Conservation (phyloP, 192 early-diverging fungal species). For the Coemansia sp. region DNA sequence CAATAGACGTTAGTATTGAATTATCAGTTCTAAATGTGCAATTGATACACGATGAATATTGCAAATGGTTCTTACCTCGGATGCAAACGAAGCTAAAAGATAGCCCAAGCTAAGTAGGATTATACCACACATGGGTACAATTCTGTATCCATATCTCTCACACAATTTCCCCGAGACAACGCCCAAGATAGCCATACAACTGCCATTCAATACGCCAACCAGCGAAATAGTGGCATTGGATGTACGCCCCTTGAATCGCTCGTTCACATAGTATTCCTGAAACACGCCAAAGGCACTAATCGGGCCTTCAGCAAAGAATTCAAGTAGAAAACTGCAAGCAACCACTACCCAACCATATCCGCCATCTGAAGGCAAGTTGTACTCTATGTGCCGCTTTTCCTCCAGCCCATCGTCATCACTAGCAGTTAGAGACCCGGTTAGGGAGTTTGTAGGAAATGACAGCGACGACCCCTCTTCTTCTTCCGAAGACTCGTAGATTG, state of each 20-base stretch:
- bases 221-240: slow-evolving; percentile 55
- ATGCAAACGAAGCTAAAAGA: slow-evolving; percentile 53
- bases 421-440: slow-evolving; percentile 29
- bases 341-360: slow-evolving; percentile 57
- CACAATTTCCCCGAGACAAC: slow-evolving; percentile 53
- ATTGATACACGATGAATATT: neutral
- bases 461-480: neutral
- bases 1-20: neutral
- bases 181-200: slow-evolving; percentile 47
- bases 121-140: slow-evolving; percentile 44
- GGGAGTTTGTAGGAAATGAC: slow-evolving; percentile 9
- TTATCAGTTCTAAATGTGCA: neutral
- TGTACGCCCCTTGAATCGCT: slow-evolving; percentile 36
- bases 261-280: slow-evolving; percentile 55
- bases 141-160: slow-evolving; percentile 46
- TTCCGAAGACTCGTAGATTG: slow-evolving; percentile 22
- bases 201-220: slow-evolving; percentile 45
- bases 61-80: slow-evolving; percentile 37
- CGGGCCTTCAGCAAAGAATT: slow-evolving; percentile 55
- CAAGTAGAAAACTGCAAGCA: slow-evolving; percentile 50
- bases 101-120: slow-evolving; percentile 43
- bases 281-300: slow-evolving; percentile 57
- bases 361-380: slow-evolving; percentile 42
- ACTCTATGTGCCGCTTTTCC: slow-evolving; percentile 23
- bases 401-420: slow-evolving; percentile 8